These are phyloP conservation scores for Flaveria sonorensis DNA, from an alignment of 129 eudicot species.

Conservation along the genomic window DNA sequence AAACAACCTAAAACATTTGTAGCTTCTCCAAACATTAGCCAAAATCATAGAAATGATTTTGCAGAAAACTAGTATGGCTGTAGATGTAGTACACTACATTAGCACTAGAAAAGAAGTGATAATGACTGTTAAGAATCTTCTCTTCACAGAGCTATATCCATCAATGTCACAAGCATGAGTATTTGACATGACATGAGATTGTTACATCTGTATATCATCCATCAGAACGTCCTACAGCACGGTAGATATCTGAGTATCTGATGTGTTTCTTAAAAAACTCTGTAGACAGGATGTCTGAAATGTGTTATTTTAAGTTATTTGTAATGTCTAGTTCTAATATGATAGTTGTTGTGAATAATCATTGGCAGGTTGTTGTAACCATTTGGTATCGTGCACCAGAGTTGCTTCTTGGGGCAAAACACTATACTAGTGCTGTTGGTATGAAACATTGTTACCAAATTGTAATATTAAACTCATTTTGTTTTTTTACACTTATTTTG, in stretches of 20 bases:
- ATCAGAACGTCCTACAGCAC: not conserved
- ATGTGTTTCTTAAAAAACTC: not conserved
- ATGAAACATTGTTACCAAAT: slow-evolving; percentile 33
- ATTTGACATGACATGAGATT: not conserved
- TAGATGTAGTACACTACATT: not conserved
- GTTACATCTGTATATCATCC: not conserved
- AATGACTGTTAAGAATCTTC: not conserved
- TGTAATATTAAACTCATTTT: not conserved
- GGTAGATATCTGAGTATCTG: not conserved
- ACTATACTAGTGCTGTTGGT: slow-evolving; percentile 99
- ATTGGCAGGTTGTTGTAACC: slow-evolving; percentile 88
- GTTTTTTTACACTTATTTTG: not conserved
- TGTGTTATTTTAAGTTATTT: not conserved
- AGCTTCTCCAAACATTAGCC: not conserved
- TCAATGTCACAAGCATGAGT: too few relatives aligned
- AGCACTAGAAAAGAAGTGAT: not conserved
- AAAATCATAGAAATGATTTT: not conserved
- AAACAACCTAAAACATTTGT: too few relatives aligned
- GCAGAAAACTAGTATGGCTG: not conserved
- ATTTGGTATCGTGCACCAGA: slow-evolving; percentile 99
- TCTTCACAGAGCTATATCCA: not conserved
- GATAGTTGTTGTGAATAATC: slow-evolving; percentile 11
- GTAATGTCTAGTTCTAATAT: slow-evolving; percentile 14
- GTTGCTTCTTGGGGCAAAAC: slow-evolving; percentile 95
- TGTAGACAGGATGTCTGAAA: not conserved